Base-by-base conservation (phyloP, 2,329 filamentous ascomycete genomes). In the Epichloe bromicola region DNA sequence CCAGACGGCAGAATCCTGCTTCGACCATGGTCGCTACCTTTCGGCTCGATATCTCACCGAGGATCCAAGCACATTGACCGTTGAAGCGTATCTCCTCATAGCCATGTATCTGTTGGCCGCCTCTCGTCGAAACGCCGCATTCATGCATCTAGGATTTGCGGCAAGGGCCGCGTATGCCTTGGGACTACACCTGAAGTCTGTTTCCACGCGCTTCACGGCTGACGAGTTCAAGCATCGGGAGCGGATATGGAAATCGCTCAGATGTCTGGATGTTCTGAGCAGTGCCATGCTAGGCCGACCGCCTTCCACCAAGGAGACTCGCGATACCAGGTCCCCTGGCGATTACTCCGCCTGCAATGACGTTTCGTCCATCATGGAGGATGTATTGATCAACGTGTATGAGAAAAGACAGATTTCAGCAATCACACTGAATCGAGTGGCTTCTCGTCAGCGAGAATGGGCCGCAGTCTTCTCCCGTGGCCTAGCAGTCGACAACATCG, bases 81-180 rank as follows among this genome's bases (percentile, higher is more conserved):
- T 78, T 4, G 66, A 74, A 15, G 64, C 68, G 0, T 81, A 79
- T 54, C 60, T 79, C 0, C 64, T 80, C 15, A 75, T 81, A 72
- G 70, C 76, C 0, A 79, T 79, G 54, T 81, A 79, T 55, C 76
- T 80, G 71, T 68, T 79, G 3, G 76, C 75, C 0, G 74, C 75
- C 4, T 81, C 78, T 49, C 74, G 75, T 34, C 68, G 78, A 8
- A 81, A 81, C 51, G 70, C 78, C 0, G 79, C 79, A 0, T 83
- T 80, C 49, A 80, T 83, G 75, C 82, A 82, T 51, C 61, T 83
- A 2, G 79, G 79, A 0, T 73, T 82, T 8, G 79, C 79, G 1
- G 69, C 74, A 0, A 73, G 76, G 49, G 75, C 78, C 1, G 78
- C 79, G 0, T 73, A 75, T 3, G 75, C 77, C 0, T 58, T 83